Percentiles rank a stretch among this genome's conserved stretches.
Evolutionary conservation across 2,329 filamentous ascomycete species (phyloP).

Genomic region (Blumeria hordei): DNA sequence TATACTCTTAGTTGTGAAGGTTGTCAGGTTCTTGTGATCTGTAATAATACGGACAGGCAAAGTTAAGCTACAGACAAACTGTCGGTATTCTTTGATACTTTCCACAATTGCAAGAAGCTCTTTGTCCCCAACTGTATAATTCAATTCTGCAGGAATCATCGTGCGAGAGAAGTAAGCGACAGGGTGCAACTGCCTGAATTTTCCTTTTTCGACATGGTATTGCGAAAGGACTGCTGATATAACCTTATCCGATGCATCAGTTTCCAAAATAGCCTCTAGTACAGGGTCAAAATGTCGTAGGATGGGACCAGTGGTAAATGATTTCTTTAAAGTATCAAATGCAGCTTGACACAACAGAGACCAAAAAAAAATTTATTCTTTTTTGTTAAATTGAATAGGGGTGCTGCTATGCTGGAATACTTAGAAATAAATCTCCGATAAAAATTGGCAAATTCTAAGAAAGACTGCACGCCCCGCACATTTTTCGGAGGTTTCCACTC

Average conservation of each 20-base stretch:
- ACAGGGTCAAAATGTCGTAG: background rate
- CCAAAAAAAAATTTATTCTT: background rate
- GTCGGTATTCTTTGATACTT: background rate
- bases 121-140: background rate
- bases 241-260: background rate
- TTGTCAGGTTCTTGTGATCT: background rate
- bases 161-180: background rate
- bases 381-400: background rate
- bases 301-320: background rate
- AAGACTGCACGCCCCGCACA: background rate
- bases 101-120: slow-evolving; percentile 1
- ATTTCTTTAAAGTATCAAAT: background rate
- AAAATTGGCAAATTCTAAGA: slow-evolving; percentile 1
- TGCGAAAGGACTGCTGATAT: background rate
- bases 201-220: background rate
- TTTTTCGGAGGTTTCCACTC: background rate
- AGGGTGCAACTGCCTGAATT: background rate
- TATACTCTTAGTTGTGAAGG: background rate
- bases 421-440: background rate
- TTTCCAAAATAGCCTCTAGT: background rate
- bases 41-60: background rate
- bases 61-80: background rate
- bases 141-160: background rate
- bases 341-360: background rate
- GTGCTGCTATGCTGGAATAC: background rate